phyloP scores from a whole-genome alignment of 768 basidiomycete genomes.

The Leccinum fibrillosum region DNA sequence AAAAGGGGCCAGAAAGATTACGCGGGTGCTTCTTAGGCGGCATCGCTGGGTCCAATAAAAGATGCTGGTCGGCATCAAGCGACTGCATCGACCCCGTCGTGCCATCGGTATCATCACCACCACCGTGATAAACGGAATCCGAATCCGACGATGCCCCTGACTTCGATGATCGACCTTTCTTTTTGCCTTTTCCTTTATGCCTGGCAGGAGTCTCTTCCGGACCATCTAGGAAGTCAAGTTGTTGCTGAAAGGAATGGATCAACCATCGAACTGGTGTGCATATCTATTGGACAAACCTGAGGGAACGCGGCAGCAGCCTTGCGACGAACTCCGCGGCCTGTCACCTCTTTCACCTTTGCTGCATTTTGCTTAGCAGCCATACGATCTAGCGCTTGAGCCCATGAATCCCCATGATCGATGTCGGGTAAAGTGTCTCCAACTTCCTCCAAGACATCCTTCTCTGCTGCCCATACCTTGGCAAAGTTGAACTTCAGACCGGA shows the following conservation, averaged over 20 bases:
- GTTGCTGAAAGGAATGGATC: slow-evolving; percentile 22
- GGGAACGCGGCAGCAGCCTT: slow-evolving; percentile 57
- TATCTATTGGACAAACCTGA: slow-evolving; percentile 22
- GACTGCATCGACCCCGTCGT: slow-evolving; percentile 22
- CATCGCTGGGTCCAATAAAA: not conserved
- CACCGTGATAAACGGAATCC: slow-evolving; percentile 26
- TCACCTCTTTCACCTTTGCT: slow-evolving; percentile 47
- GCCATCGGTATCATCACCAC: slow-evolving; percentile 22
- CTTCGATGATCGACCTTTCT: slow-evolving; percentile 30
- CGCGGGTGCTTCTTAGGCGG: slow-evolving; percentile 5
- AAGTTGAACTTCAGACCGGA: slow-evolving; percentile 72
- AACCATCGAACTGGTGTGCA: not conserved
- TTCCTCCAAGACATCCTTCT: slow-evolving; percentile 69
- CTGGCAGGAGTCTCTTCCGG: slow-evolving; percentile 38
- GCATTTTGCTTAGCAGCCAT: slow-evolving; percentile 42
- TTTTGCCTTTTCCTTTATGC: slow-evolving; percentile 35
- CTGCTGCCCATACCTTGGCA: slow-evolving; percentile 89
- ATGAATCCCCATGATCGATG: slow-evolving; percentile 67
- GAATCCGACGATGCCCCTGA: slow-evolving; percentile 37
- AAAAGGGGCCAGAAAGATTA: not conserved
- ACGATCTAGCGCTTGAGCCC: slow-evolving; percentile 65
- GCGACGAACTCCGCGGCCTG: slow-evolving; percentile 74
- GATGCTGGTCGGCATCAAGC: slow-evolving; percentile 4
- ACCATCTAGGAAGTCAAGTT: slow-evolving; percentile 30
- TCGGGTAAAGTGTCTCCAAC: slow-evolving; percentile 49